phyloP scores from a whole-genome alignment of 176 grass and related monocot species.

The Carex littledalei region DNA sequence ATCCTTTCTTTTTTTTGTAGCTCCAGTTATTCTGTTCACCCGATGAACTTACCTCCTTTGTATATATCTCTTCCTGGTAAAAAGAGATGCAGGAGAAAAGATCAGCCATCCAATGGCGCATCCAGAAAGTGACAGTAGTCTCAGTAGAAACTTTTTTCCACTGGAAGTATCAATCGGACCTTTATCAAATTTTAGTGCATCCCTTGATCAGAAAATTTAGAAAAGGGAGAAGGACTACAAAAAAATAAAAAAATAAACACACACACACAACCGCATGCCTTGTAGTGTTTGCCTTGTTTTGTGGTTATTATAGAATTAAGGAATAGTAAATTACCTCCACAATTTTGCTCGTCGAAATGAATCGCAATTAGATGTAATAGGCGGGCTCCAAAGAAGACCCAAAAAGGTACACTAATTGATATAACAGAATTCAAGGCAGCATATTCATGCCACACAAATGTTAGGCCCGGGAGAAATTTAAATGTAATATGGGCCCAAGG shows the following conservation, averaged over 20 bases:
- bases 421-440: neutral
- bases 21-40: conserved; percentile 5
- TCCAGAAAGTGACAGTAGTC: neutral
- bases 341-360: neutral
- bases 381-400: neutral
- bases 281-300: neutral
- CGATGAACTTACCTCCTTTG: conserved; percentile 12
- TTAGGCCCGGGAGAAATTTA: neutral
- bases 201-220: too few species aligned
- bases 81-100: neutral
- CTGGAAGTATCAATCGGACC: neutral
- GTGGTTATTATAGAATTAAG: neutral
- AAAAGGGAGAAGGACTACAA: too few species aligned
- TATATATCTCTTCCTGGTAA: neutral
- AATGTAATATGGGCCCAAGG: neutral
- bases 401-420: neutral
- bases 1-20: neutral
- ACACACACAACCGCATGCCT: neutral
- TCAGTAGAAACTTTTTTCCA: too few species aligned
- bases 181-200: too few species aligned
- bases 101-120: neutral
- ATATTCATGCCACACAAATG: neutral
- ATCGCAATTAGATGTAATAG: neutral
- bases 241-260: too few species aligned
- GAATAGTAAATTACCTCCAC: neutral